These are phyloP conservation scores for Lumnitzera littorea DNA, from an alignment of 345 rosid species.

Conservation along the genomic window DNA sequence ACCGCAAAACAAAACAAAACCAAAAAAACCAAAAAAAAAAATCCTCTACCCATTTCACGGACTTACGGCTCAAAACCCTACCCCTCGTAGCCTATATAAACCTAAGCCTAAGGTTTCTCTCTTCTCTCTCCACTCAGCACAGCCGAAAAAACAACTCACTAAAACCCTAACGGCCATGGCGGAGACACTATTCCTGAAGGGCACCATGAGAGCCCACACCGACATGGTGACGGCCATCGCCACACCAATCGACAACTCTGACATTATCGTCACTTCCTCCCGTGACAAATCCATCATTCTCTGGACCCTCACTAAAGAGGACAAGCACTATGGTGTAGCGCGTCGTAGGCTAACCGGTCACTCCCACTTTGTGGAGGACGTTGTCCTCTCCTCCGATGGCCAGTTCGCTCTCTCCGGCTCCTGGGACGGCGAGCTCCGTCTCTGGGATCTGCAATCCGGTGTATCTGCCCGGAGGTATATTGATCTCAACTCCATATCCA, in stretches of 20 bases:
- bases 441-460: constrained; percentile 87
- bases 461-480: constrained; percentile 55
- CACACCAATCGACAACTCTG: constrained; percentile 73
- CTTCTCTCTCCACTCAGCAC: not conserved
- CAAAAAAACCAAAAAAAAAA: too few species aligned
- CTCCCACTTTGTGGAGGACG: constrained; percentile 87
- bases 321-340: constrained; percentile 67
- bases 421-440: constrained; percentile 98
- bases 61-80: too few species aligned
- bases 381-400: constrained; percentile 89
- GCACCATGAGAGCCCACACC: constrained; percentile 92
- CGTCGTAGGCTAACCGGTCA: constrained; percentile 92
- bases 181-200: constrained; percentile 59
- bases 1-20: too few species aligned
- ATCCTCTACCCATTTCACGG: too few species aligned
- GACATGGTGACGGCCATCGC: constrained; percentile 95
- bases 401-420: constrained; percentile 97
- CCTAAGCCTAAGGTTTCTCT: not conserved
- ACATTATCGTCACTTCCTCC: constrained; percentile 83
- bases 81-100: too few species aligned
- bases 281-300: constrained; percentile 93
- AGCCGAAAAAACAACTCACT: not conserved
- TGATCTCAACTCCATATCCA: not conserved
- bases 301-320: constrained; percentile 84
- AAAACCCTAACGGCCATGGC: constrained; percentile 28